Evolutionary conservation across 78 protist species (phyloP), one percentile per base, ranked within the genome.

Genomic region (Fonticula alba): DNA sequence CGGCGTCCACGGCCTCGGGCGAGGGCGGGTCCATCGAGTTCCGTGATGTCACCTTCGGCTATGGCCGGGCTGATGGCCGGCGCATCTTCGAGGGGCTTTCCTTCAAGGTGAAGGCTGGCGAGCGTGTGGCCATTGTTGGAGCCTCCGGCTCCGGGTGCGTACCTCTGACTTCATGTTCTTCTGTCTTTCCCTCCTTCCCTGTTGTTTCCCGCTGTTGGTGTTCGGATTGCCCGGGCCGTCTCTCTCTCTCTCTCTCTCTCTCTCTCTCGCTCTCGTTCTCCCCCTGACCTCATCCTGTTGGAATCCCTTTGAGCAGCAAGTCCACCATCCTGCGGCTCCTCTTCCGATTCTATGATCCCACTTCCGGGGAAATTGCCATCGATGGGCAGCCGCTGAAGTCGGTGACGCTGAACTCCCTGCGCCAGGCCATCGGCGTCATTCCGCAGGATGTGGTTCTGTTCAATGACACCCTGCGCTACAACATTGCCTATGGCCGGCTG

Each of bases 391-490:
- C 29, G 59, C 37, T 81, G 22, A 38, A 53, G 26, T 63, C 70
- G 29, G 38, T 81, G 49, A 36, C 24, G 29, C 27, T 66, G 51
- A 76, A 74, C 3, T 52, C 73, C 22, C 58, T 88, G 35, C 49
- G 94, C 26, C 3, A 19, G 0, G 22, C 24, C 29, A 66, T 88
- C 33, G 88, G 80, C n/a, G 88, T 83, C 26, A 75, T 88, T 4
- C 89, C 94, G 20, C 84, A 83, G 68, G 91, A 88, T 56, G 57
- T 80, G 2, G 87, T 82, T n/a, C 63, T 93, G 26, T 93, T 89
- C 81, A 74, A 80, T 31, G 91, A 86, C 36, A 73, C 92, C 3
- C 37, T 83, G 29, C 0, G 0, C 40, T 52, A 80, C 78, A 81
- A 81, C 67, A 71, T 81, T 3, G 38, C 31, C 15, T 81, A 81